A percentile compares a stretch with the other conserved stretches of the same genome.
Conservation (phyloP, 2,329 filamentous ascomycete genomes). For the Taxawa tesnikishii region DNA sequence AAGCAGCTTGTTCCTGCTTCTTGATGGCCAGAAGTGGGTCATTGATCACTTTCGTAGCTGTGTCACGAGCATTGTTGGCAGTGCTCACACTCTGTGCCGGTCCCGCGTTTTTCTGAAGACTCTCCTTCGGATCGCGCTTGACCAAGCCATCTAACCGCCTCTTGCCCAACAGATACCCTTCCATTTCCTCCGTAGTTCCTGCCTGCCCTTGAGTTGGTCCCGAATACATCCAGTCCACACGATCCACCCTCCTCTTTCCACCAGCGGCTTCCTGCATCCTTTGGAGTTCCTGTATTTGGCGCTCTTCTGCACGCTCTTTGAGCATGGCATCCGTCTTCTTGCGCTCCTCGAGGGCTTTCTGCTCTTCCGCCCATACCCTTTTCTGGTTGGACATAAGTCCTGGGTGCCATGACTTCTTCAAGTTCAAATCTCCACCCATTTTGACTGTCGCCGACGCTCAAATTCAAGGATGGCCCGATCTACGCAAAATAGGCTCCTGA, state of each 20-base stretch:
- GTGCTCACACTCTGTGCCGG: slow-evolving; percentile 49
- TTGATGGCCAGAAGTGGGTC: slow-evolving; percentile 91
- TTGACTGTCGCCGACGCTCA: too few species aligned
- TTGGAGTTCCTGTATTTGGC: slow-evolving; percentile 83
- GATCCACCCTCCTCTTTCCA: slow-evolving; percentile 63
- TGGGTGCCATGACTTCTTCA: slow-evolving; percentile 90
- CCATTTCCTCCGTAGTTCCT: slow-evolving; percentile 64
- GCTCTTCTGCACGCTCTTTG: slow-evolving; percentile 89
- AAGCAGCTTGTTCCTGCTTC: slow-evolving; percentile 54
- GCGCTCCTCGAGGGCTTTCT: slow-evolving; percentile 85
- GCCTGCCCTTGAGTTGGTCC: slow-evolving; percentile 66
- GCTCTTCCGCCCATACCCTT: slow-evolving; percentile 81
- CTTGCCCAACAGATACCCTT: slow-evolving; percentile 87
- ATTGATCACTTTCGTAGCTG: slow-evolving; percentile 72
- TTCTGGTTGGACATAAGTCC: slow-evolving; percentile 81
- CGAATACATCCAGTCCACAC: slow-evolving; percentile 97
- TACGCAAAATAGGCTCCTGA: too few species aligned
- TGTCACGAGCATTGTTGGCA: slow-evolving; percentile 66
- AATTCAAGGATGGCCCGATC: too few species aligned
- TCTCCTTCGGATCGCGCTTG: slow-evolving; percentile 69
- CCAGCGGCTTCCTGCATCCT: slow-evolving; percentile 80
- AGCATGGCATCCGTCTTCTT: slow-evolving; percentile 85
- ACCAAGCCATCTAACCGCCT: slow-evolving; percentile 78
- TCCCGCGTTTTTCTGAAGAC: slow-evolving; percentile 55
- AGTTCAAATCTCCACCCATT: slow-evolving; percentile 91